Base-by-base conservation (phyloP, 352 stramenopile genomes). In the Peronosclerospora sorghi region DNA sequence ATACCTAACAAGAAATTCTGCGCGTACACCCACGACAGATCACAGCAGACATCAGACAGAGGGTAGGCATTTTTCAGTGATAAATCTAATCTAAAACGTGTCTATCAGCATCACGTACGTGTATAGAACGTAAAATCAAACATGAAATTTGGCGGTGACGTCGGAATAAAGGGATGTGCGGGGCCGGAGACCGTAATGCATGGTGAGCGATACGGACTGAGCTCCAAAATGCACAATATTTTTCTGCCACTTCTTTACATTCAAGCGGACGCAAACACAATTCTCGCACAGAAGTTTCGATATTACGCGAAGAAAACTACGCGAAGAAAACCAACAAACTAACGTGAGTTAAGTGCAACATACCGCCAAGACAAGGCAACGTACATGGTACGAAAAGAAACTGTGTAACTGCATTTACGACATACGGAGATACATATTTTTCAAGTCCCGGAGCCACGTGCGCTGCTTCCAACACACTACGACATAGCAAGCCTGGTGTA, bases 121-220 rank as follows among this genome's bases (percentile, higher is more conserved):
- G 78, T 85, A 45, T 81, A 73, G 46, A 88, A 86, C 13, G 63
- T 61, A 19, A 84, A 42, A 12, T 62, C 61, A 59, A 74, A 79
- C 28, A 50, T 41, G 28, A 85, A 64, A 18, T 49, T 49, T 19
- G 71, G 78, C 21, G 57, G 45, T 2, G 66, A 46, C 8, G 56
- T 74, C 17, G 60, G 48, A 27, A 91, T 63, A 32, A 86, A 82
- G 1, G 71, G 67, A 45, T 83, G 65, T 14, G 48, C 47, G 1
- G 73, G 75, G 1, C 67, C 56, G 10, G 44, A 54, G 4, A 88
- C 64, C n/a, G 71, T 83, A 45, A 88, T 67, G 35, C 75, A 91
- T 14, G 78, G 78, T n/a, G 71, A 65, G 30, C 87, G 64, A 43
- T 85, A 87, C 42, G 78, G 78, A 45, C 78, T 91, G 9, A 88